These are phyloP conservation scores for Balakata baccata DNA, from an alignment of 345 rosid genomes.

Conservation along the genomic window DNA sequence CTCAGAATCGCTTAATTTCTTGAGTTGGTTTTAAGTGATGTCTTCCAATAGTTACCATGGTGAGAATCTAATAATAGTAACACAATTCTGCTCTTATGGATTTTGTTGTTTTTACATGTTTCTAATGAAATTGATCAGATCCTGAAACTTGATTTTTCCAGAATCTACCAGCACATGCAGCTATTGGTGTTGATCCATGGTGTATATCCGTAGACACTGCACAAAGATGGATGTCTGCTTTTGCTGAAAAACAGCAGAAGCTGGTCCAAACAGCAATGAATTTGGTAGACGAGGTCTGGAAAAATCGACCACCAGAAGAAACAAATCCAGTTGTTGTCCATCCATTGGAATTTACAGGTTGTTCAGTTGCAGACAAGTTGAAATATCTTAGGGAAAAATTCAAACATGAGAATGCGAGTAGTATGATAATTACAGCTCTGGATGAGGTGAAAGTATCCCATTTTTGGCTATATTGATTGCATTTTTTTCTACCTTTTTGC, in stretches of 20 bases:
- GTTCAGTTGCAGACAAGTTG: slow-evolving; percentile 60
- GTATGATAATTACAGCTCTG: slow-evolving; percentile 67
- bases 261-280: slow-evolving; percentile 62
- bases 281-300: slow-evolving; percentile 88
- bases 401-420: slow-evolving; percentile 48
- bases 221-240: slow-evolving; percentile 66
- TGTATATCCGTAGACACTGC: slow-evolving; percentile 82
- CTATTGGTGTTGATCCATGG: slow-evolving; percentile 82
- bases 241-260: slow-evolving; percentile 62
- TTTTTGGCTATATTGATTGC: slow-evolving; percentile 2
- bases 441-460: slow-evolving; percentile 61
- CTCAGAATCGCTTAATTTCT: background rate
- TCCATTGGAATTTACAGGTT: slow-evolving; percentile 68
- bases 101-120: background rate
- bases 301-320: slow-evolving; percentile 60
- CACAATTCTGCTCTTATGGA: background rate
- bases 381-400: slow-evolving; percentile 62
- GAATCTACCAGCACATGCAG: slow-evolving; percentile 68
- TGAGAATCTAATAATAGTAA: background rate
- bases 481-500: background rate
- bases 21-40: background rate
- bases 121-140: slow-evolving; percentile 6
- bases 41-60: background rate
- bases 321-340: slow-evolving; percentile 56
- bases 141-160: slow-evolving; percentile 28